A percentile compares a stretch with the other conserved stretches of the same genome.
Evolutionary conservation across 2,329 filamentous ascomycete species (phyloP).

Genomic region (Epichloe sp.): DNA sequence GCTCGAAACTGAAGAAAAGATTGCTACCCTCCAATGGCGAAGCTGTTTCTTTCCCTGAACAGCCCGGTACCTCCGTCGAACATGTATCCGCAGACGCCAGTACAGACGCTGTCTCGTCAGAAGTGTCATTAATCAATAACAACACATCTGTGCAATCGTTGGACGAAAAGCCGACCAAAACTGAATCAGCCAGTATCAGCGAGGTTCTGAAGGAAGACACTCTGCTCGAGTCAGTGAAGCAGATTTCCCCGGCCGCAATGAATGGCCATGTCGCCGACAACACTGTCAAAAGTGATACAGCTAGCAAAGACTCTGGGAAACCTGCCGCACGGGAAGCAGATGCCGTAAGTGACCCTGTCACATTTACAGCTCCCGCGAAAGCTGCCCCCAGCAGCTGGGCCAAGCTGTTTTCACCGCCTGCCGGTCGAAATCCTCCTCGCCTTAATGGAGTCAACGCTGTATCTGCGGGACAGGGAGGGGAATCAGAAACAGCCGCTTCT

Average conservation of each 20-base stretch:
- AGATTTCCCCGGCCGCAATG: not conserved
- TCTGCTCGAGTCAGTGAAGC: not conserved
- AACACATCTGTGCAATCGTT: not conserved
- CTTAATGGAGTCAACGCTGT: slow-evolving; percentile 15
- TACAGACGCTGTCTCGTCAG: not conserved
- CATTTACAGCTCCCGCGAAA: slow-evolving; percentile 13
- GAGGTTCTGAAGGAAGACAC: not conserved
- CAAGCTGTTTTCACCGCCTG: slow-evolving; percentile 24
- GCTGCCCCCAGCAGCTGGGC: slow-evolving; percentile 26
- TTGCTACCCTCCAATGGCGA: slow-evolving; percentile 22
- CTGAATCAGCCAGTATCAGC: not conserved
- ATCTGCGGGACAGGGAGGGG: slow-evolving; percentile 14
- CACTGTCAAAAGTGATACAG: slow-evolving; percentile 3
- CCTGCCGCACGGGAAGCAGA: slow-evolving; percentile 9
- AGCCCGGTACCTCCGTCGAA: slow-evolving; percentile 21
- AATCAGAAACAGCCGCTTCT: slow-evolving; percentile 6
- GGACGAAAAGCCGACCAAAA: not conserved
- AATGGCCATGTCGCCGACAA: not conserved
- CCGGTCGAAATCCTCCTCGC: slow-evolving; percentile 10
- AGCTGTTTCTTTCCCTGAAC: slow-evolving; percentile 30
- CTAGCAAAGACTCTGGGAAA: slow-evolving; percentile 14
- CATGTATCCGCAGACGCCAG: not conserved
- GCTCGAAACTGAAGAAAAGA: slow-evolving; percentile 30
- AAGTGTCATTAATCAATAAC: slow-evolving; percentile 4
- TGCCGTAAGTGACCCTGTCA: slow-evolving; percentile 6